These are phyloP conservation scores for Cordyceps cicadae DNA, from an alignment of 2,329 filamentous ascomycete species.

Conservation along the genomic window DNA sequence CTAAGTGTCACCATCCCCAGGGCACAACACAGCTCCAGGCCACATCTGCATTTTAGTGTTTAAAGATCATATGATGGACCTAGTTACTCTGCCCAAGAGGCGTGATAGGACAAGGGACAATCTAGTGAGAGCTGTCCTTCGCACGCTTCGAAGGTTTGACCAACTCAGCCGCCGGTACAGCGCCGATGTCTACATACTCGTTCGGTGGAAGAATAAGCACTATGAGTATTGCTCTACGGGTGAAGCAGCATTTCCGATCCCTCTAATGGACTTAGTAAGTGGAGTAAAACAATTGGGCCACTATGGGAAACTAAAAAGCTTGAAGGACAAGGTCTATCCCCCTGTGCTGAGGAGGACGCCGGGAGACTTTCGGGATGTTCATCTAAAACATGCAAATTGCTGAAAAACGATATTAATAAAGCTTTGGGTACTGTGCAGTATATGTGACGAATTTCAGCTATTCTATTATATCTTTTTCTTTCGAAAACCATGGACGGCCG, in stretches of 20 bases:
- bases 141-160: not conserved
- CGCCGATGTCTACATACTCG: not conserved
- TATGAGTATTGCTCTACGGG: not conserved
- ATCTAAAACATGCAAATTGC: not conserved
- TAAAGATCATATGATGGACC: not conserved
- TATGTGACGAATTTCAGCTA: not conserved
- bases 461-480: no score
- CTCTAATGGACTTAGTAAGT: not conserved
- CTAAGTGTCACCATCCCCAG: not conserved
- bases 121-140: constrained; percentile 1
- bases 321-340: not conserved
- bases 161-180: not conserved
- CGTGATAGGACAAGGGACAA: constrained; percentile 5
- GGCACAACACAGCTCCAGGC: not conserved
- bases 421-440: not conserved
- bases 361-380: not conserved
- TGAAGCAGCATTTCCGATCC: not conserved
- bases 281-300: not conserved
- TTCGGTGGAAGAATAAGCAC: constrained; percentile 4
- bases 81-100: not conserved
- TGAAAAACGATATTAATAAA: not conserved
- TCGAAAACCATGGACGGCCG: no score
- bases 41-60: not conserved
- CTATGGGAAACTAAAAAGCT: not conserved
- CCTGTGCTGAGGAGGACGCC: not conserved